Evolutionary conservation across 192 early-diverging fungal genomes (phyloP).

Genomic region (Mortierella alpina): DNA sequence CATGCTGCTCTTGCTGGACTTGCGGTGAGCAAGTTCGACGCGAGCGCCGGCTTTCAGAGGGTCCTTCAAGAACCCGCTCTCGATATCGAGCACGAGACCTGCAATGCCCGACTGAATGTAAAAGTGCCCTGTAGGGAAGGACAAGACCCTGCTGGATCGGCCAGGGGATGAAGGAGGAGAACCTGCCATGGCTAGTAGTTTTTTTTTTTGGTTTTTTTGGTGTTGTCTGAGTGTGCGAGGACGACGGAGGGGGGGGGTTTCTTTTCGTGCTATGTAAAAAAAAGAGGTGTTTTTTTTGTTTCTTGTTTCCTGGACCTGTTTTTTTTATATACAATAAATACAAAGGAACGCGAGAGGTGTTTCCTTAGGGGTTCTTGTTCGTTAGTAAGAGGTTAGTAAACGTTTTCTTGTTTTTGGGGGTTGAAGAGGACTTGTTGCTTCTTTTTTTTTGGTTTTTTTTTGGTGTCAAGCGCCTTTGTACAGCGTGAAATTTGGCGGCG

Average conservation of each 20-base stretch:
- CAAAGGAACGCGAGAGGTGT: background rate
- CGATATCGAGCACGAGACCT: slow-evolving; percentile 47
- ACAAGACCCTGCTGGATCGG: slow-evolving; percentile 41
- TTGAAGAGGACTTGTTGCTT: background rate
- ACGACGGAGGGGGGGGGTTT: too few relatives aligned
- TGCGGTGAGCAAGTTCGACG: slow-evolving; percentile 36
- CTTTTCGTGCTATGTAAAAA: background rate
- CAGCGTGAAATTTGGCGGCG: background rate
- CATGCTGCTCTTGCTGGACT: slow-evolving; percentile 35
- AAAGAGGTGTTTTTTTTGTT: slow-evolving; percentile 6
- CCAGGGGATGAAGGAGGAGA: slow-evolving; percentile 20
- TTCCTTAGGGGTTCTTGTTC: slow-evolving; percentile 2
- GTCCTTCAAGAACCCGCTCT: slow-evolving; percentile 48
- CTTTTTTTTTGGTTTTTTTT: slow-evolving; percentile 8
- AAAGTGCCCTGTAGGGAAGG: slow-evolving; percentile 42
- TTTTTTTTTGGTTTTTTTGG: background rate
- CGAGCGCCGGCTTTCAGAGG: slow-evolving; percentile 47
- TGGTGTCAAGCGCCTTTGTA: background rate
- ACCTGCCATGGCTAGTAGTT: slow-evolving; percentile 7
- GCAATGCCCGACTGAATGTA: slow-evolving; percentile 45
- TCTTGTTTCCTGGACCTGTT: slow-evolving; percentile 5
- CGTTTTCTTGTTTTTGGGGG: slow-evolving; percentile 11
- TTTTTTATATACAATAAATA: slow-evolving; percentile 13
- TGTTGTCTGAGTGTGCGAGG: too few relatives aligned
- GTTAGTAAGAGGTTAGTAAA: slow-evolving; percentile 25